phyloP scores from a whole-genome alignment of 768 basidiomycete genomes.

The Gautieria morchelliformis region DNA sequence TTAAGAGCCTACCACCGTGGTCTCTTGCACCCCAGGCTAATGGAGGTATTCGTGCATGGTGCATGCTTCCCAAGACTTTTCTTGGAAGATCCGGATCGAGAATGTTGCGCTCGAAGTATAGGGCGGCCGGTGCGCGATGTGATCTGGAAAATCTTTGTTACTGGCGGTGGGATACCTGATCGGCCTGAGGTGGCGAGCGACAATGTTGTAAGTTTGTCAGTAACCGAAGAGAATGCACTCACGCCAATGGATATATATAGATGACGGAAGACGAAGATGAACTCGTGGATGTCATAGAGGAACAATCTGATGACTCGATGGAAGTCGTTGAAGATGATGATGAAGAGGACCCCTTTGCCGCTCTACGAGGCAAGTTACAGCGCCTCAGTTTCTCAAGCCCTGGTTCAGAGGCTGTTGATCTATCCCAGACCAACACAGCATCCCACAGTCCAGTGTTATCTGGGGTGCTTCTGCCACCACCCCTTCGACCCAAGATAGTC shows the following conservation, averaged over 20 bases:
- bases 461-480: background rate
- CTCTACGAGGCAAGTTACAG: slow-evolving; percentile 52
- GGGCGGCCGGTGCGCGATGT: slow-evolving; percentile 54
- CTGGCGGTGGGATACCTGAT: slow-evolving; percentile 51
- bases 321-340: slow-evolving; percentile 6
- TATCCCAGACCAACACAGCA: slow-evolving; percentile 23
- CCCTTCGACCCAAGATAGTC: slow-evolving; percentile 20
- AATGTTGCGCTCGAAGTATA: slow-evolving; percentile 54
- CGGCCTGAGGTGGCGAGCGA: slow-evolving; percentile 15
- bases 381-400: slow-evolving; percentile 39
- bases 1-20: slow-evolving; percentile 56
- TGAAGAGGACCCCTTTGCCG: slow-evolving; percentile 32
- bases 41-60: slow-evolving; percentile 52
- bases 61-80: slow-evolving; percentile 68
- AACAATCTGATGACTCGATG: slow-evolving; percentile 39
- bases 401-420: slow-evolving; percentile 21
- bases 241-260: background rate
- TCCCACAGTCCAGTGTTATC: slow-evolving; percentile 14
- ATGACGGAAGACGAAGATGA: slow-evolving; percentile 38
- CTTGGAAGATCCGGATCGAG: slow-evolving; percentile 68
- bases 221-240: background rate
- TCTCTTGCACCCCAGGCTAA: slow-evolving; percentile 40
- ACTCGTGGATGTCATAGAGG: slow-evolving; percentile 60
- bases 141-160: slow-evolving; percentile 60
- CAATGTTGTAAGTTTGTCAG: background rate